Evolutionary conservation across 768 basidiomycete species (phyloP), one percentile per base, ranked within the genome.

Genomic region (Auriscalpium orientale): DNA sequence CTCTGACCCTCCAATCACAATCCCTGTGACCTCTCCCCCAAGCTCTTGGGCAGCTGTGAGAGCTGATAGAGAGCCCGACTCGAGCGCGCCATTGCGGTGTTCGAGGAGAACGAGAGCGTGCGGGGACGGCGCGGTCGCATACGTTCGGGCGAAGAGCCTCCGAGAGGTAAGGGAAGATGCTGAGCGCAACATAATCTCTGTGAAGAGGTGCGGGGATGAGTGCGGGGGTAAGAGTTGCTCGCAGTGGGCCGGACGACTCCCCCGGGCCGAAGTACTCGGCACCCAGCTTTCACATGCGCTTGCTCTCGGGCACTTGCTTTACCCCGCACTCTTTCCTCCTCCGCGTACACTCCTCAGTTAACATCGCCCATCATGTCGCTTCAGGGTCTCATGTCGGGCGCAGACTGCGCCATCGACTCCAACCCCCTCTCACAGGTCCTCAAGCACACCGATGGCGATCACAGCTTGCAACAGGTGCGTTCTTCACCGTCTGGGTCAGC

Each of bases 81-180:
- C 91, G 59, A 98, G 79, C 56, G 81, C 77, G 38, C 92, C 92
- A 49, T 81, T 76, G 47, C 82, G 80, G 67, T 98, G 93, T 70
- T 98, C 95, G 48, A 98, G 76, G 61, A 91, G 86, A n/a, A 97
- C 85, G 4, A 97, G 81, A 1, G 88, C 84, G 70, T 89, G 85
- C 0, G 88, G 84, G 35, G 83, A 74, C 5, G 78, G 56, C 21
- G 79, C 70, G 4, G 85, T 80, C 5, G 87, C 80, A 67, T 89
- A 90, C 6, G 75, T 67, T 56, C 84, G 72, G 50, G 47, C 34
- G 33, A 66, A 51, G 34, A 53, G 10, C 40, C 59, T 33, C 22
- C 34, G 47, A 12, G 54, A 44, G 16, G 34, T 34, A 8, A 38
- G 8, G 13, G 59, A 28, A 5, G 56, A 52, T 9, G 21, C n/a